phyloP scores from a whole-genome alignment of 331 rosid genomes.

The Malus hybrid region DNA sequence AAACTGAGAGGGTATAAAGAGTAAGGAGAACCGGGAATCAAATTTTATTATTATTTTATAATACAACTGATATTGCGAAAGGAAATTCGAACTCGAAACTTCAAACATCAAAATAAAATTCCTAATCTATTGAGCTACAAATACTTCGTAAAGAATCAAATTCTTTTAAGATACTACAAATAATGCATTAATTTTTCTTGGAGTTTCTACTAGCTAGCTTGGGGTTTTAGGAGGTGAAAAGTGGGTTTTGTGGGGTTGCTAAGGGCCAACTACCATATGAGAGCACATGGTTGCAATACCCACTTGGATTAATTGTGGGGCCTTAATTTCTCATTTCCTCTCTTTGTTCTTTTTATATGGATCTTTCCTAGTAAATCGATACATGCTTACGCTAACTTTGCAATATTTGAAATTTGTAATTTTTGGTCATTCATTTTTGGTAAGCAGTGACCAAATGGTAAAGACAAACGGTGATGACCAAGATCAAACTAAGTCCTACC shows the following conservation, averaged over 20 bases:
- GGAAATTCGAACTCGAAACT: too few relatives aligned
- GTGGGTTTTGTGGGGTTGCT: background rate
- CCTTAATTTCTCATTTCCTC: background rate
- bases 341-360: background rate
- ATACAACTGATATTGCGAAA: too few relatives aligned
- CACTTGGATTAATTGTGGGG: slow-evolving; percentile 16
- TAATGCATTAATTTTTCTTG: background rate
- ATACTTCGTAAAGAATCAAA: background rate
- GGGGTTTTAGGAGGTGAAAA: background rate
- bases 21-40: background rate
- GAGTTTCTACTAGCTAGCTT: background rate
- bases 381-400: background rate
- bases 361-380: background rate
- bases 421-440: background rate
- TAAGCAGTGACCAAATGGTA: background rate
- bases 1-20: too few relatives aligned
- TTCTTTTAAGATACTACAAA: background rate
- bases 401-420: background rate
- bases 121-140: background rate
- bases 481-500: background rate
- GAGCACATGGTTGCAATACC: slow-evolving; percentile 26
- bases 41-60: too few relatives aligned
- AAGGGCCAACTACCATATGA: slow-evolving; percentile 15
- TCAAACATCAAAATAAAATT: too few relatives aligned
- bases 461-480: background rate